These are phyloP conservation scores for Podospora pseudocomata DNA, from an alignment of 495 filamentous ascomycete genomes.

Conservation along the genomic window DNA sequence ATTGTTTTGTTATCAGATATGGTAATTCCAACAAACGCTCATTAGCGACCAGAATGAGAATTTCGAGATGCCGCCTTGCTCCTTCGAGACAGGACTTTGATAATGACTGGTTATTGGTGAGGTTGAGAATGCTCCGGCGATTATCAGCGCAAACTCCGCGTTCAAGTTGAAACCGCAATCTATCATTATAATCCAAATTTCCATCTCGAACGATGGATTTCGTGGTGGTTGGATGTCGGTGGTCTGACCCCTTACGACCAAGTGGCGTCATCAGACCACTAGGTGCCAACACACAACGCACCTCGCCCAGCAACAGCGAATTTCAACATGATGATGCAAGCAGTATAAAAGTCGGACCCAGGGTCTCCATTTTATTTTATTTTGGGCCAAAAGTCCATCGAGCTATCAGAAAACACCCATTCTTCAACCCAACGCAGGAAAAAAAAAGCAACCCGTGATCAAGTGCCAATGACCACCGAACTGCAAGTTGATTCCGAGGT, in stretches of 20 bases:
- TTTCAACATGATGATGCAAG: neutral
- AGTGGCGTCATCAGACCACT: slow-evolving; percentile 29
- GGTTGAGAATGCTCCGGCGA: too few relatives aligned
- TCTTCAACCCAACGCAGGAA: neutral
- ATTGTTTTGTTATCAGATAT: too few relatives aligned
- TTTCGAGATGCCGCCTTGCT: too few relatives aligned
- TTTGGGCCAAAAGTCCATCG: neutral
- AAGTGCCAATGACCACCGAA: neutral
- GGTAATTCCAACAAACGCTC: too few relatives aligned
- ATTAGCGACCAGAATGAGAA: too few relatives aligned
- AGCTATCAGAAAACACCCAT: neutral
- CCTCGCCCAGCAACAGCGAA: neutral
- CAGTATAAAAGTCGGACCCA: slow-evolving; percentile 3
- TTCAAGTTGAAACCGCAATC: too few relatives aligned
- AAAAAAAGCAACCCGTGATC: neutral
- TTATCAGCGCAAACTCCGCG: too few relatives aligned
- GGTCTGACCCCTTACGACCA: slow-evolving; percentile 16
- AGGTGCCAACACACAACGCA: neutral
- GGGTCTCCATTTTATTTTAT: neutral
- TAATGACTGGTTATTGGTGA: too few relatives aligned
- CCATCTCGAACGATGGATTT: neutral
- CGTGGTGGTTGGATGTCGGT: slow-evolving; percentile 6
- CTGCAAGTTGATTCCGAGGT: neutral
- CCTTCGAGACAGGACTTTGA: too few relatives aligned
- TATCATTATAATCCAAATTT: neutral